phyloP scores from a whole-genome alignment of 768 basidiomycete genomes.

The Tulasnella sp. region DNA sequence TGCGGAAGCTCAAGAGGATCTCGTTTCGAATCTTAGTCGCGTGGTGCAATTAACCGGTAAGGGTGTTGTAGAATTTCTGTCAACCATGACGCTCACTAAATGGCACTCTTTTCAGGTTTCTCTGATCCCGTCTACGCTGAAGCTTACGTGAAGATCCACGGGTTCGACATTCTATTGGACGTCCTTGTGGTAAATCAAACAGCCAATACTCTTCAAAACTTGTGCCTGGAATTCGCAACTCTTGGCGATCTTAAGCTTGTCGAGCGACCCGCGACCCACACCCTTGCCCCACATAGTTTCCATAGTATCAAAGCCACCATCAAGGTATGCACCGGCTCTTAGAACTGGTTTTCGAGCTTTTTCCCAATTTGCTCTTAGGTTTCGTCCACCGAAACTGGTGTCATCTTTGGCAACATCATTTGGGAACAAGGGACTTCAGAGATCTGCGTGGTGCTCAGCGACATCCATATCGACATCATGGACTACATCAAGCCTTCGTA shows the following conservation, averaged over 20 bases:
- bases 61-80: too few species aligned
- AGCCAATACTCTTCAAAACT: slow-evolving; percentile 83
- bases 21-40: slow-evolving; percentile 84
- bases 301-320: slow-evolving; percentile 98
- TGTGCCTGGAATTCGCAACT: slow-evolving; percentile 95
- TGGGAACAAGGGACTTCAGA: slow-evolving; percentile 82
- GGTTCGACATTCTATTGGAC: slow-evolving; percentile 92
- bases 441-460: slow-evolving; percentile 86
- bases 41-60: slow-evolving; percentile 88
- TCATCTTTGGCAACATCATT: slow-evolving; percentile 95
- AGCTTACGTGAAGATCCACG: slow-evolving; percentile 94
- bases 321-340: slow-evolving; percentile 56
- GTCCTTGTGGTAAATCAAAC: slow-evolving; percentile 97
- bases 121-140: slow-evolving; percentile 98
- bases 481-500: slow-evolving; percentile 95
- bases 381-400: slow-evolving; percentile 95
- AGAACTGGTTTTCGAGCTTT: background rate
- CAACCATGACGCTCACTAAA: slow-evolving; percentile 3
- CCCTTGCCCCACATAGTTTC: slow-evolving; percentile 92
- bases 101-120: slow-evolving; percentile 47
- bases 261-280: slow-evolving; percentile 88
- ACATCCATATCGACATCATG: slow-evolving; percentile 98
- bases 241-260: slow-evolving; percentile 95
- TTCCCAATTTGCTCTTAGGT: slow-evolving; percentile 31
- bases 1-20: slow-evolving; percentile 75